Evolutionary conservation across 495 filamentous ascomycete species (phyloP), one percentile per base, ranked within the genome.

Genomic region (Penicillium turbatum): DNA sequence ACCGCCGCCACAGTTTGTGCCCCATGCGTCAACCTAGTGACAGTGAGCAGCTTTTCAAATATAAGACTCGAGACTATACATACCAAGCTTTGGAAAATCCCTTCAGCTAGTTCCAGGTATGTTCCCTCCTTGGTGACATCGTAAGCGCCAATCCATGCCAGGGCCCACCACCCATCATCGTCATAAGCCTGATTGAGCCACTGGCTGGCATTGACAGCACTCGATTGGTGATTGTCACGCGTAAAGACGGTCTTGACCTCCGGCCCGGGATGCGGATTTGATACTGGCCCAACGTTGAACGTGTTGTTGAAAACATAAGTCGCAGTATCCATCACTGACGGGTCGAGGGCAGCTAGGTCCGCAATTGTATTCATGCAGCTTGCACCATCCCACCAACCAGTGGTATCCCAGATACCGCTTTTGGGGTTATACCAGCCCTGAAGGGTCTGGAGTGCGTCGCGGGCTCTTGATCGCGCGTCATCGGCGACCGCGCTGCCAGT

Each of bases 321-420:
- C 4, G 76, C 64, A 0, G 63, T 63, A 8, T 59, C 59, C 48
- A 62, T 51, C 44, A 60, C 53, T 4, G 59, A 59, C 26, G 64
- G 51, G 54, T 82, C 76, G 13, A 79, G 34, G 9, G 70, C 54
- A 13, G 82, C 83, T 55, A 86, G 76, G 59, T 90, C 83, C 54
- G 77, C 81, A 34, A 88, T 62, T 21, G 77, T 72, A 2, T 84
- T 87, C 54, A 90, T 65, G 49, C 75, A 78, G 63, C 89, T 91
- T 51, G 82, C 87, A 35, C 79, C 81, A 67, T 90, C 87, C 87
- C 87, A 91, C 87, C 87, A 91, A 2, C 82, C 82, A 24, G 72
- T 76, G 0, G 80, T 84, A 55, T 81, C 64, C 83, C 84, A 90
- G 10, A 88, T 69, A 13, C 86, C 86, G 0, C 75, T 85, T 7